Percentiles rank a stretch among this genome's conserved stretches.
Evolutionary conservation across 2,329 filamentous ascomycete genomes (phyloP).

Genomic region (Aspergillus fumigatus): DNA sequence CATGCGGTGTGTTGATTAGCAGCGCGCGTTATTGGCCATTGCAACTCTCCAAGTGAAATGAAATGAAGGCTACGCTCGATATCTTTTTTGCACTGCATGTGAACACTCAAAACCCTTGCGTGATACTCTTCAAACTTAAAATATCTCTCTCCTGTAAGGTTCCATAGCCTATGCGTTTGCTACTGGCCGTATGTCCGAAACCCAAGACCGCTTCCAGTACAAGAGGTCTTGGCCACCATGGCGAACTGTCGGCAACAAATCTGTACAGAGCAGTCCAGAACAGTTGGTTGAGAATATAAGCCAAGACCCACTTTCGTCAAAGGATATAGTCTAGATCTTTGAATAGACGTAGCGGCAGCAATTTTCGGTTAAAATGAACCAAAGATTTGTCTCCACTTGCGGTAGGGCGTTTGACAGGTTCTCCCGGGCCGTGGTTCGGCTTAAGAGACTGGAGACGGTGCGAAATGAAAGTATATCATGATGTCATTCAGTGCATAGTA

Average conservation of each 20-base stretch:
- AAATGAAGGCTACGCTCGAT: background rate
- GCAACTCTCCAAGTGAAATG: background rate
- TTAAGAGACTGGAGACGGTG: too few relatives aligned
- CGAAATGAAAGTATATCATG: background rate
- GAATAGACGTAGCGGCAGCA: background rate
- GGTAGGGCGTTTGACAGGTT: too few relatives aligned
- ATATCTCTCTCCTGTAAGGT: background rate
- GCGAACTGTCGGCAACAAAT: background rate
- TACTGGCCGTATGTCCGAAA: background rate
- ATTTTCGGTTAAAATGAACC: background rate
- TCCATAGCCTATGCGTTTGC: background rate
- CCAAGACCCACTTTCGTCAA: background rate
- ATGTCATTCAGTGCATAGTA: background rate
- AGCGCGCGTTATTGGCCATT: background rate
- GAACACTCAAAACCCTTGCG: background rate
- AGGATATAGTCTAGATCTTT: background rate
- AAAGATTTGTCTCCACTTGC: too few relatives aligned
- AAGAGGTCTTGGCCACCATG: background rate
- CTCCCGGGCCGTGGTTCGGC: too few relatives aligned
- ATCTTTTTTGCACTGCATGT: background rate
- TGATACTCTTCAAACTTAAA: background rate
- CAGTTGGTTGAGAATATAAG: background rate
- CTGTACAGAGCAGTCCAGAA: background rate
- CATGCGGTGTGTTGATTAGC: slow-evolving; percentile 68
- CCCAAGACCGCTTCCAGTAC: background rate